Evolutionary conservation across 2,329 filamentous ascomycete species (phyloP).

Genomic region (Exophiala sp.): DNA sequence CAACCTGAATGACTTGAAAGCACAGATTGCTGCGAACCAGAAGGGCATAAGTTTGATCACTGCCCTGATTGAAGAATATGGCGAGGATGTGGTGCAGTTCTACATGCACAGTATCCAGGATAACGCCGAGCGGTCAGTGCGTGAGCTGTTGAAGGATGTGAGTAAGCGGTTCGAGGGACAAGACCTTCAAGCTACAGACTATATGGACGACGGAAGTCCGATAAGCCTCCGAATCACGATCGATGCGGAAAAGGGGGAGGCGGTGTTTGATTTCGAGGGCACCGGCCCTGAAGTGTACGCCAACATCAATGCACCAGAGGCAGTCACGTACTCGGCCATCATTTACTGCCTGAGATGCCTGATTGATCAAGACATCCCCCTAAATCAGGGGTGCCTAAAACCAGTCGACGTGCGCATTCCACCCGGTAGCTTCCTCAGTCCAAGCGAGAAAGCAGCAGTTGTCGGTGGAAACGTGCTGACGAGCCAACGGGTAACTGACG

Average conservation of each 20-base stretch:
- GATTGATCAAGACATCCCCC: conserved; percentile 72
- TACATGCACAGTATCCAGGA: conserved; percentile 80
- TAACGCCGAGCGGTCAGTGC: conserved; percentile 71
- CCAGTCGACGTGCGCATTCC: conserved; percentile 72
- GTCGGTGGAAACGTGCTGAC: conserved; percentile 80
- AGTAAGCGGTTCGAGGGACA: conserved; percentile 61
- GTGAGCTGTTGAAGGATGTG: conserved; percentile 66
- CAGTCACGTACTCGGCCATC: conserved; percentile 75
- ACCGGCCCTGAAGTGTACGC: conserved; percentile 74
- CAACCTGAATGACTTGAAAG: conserved; percentile 80
- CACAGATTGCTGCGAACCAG: conserved; percentile 79
- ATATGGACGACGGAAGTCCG: conserved; percentile 80
- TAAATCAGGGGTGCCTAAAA: conserved; percentile 78
- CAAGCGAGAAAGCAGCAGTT: conserved; percentile 69
- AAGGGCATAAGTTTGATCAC: conserved; percentile 76
- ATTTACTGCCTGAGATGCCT: conserved; percentile 80
- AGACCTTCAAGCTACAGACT: conserved; percentile 68
- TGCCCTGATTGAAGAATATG: conserved; percentile 69
- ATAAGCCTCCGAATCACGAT: conserved; percentile 72
- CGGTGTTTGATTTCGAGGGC: conserved; percentile 70
- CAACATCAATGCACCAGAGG: conserved; percentile 75
- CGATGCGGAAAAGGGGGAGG: conserved; percentile 65
- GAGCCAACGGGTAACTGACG: conserved; percentile 72
- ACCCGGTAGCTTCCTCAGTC: conserved; percentile 64
- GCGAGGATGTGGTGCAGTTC: conserved; percentile 68